Conservation (phyloP, 306 rosid genomes). For the Fragaria iinumae region DNA sequence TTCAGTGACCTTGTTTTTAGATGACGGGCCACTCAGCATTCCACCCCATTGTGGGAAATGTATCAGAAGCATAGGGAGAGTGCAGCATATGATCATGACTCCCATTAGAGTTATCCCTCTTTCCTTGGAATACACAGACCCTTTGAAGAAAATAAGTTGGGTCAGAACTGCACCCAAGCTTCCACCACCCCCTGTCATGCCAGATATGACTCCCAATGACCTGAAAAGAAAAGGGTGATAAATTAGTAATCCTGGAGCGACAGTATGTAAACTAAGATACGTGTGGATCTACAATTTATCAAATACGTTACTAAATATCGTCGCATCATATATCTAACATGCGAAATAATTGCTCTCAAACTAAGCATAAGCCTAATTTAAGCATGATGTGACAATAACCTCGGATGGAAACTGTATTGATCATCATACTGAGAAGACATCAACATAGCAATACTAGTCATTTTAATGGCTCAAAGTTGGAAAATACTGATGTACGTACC, state of each 20-base stretch:
- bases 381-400: too few relatives aligned
- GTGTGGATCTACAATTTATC: constrained; percentile 16
- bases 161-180: constrained; percentile 79
- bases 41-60: constrained; percentile 93
- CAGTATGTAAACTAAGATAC: too few relatives aligned
- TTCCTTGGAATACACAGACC: constrained; percentile 64
- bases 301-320: too few relatives aligned
- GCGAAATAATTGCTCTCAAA: too few relatives aligned
- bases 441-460: not conserved
- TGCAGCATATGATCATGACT: constrained; percentile 65
- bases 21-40: constrained; percentile 57
- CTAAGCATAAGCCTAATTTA: too few relatives aligned
- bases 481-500: not conserved
- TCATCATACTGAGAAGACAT: not conserved
- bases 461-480: not conserved
- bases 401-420: not conserved
- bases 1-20: constrained; percentile 43
- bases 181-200: constrained; percentile 96
- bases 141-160: constrained; percentile 75
- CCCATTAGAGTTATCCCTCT: constrained; percentile 84
- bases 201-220: constrained; percentile 57
- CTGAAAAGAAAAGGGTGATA: not conserved
- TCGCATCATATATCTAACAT: too few relatives aligned
- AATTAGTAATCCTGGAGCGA: too few relatives aligned
- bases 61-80: constrained; percentile 50